Evolutionary conservation across 2,329 filamentous ascomycete genomes (phyloP).

Genomic region (Amesomyces nigricolor): DNA sequence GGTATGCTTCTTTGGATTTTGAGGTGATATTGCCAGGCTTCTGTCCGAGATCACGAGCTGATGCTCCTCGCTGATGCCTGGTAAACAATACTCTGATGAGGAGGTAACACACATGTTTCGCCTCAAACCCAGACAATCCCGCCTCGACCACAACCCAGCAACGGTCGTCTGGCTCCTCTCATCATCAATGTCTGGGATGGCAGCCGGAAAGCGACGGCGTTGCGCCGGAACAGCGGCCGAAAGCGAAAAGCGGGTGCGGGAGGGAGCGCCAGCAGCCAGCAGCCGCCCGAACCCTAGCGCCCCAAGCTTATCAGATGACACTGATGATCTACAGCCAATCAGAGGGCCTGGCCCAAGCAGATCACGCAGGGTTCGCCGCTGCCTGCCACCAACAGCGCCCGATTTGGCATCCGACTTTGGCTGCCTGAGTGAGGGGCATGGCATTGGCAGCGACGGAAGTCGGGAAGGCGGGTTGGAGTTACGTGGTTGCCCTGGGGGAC

Average conservation of each 20-base stretch:
- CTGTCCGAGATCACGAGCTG: no score
- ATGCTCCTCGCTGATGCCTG: no score
- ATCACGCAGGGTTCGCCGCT: conserved; percentile 3
- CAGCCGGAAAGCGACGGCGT: conserved; percentile 2
- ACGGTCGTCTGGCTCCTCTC: not conserved
- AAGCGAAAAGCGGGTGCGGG: not conserved
- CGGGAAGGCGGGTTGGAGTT: not conserved
- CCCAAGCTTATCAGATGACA: conserved; percentile 21
- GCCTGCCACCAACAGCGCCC: conserved; percentile 2
- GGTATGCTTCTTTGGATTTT: no score
- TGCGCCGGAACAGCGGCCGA: not conserved
- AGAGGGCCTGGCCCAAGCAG: not conserved
- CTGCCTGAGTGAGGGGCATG: not conserved
- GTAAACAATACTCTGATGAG: no score
- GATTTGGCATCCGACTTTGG: not conserved
- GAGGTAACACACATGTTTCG: no score
- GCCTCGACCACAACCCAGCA: not conserved
- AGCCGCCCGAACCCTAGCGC: not conserved
- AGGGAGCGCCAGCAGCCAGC: not conserved
- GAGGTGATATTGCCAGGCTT: no score
- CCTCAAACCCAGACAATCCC: no score
- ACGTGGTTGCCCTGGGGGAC: not conserved
- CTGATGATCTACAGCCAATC: conserved; percentile 25
- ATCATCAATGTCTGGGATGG: not conserved
- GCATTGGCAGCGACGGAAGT: no score